Percentiles rank a stretch among this genome's conserved stretches.
phyloP scores from a whole-genome alignment of 2,329 filamentous ascomycete genomes.

The Fusarium sp. region DNA sequence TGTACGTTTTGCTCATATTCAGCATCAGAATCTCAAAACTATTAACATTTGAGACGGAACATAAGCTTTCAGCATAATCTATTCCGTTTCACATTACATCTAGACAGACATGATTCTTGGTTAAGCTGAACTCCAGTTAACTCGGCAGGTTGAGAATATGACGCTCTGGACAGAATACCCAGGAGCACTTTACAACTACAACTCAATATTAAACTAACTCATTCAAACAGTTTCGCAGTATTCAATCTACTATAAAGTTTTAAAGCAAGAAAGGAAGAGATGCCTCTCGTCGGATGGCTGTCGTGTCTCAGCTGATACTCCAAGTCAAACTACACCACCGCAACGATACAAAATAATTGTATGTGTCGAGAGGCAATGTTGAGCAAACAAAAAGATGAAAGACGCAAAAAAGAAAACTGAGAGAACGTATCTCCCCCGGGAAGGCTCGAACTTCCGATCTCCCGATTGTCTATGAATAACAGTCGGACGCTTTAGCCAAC shows the following conservation, averaged over 20 bases:
- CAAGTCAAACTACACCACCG: too few species aligned
- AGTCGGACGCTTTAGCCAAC: constrained; percentile 44
- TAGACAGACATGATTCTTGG: not conserved
- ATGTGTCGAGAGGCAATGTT: not conserved
- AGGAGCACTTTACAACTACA: too few species aligned
- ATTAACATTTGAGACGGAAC: not conserved
- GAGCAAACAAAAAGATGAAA: not conserved
- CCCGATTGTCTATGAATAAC: constrained; percentile 45
- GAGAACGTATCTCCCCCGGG: constrained; percentile 39
- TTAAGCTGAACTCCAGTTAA: not conserved
- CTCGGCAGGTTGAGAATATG: not conserved
- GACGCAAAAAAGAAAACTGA: not conserved
- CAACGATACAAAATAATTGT: too few species aligned
- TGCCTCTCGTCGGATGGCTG: too few species aligned
- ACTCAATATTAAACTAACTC: too few species aligned
- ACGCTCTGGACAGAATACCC: not conserved
- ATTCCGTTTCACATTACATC: too few species aligned
- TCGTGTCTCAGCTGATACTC: too few species aligned
- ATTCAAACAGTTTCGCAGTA: too few species aligned
- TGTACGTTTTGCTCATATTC: not conserved
- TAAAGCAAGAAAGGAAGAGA: too few species aligned
- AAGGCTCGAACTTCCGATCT: constrained; percentile 49
- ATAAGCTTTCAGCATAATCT: too few species aligned
- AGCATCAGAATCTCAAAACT: not conserved
- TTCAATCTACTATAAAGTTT: too few species aligned